Evolutionary conservation across 345 rosid genomes (phyloP).

Genomic region (Brassica carinata): DNA sequence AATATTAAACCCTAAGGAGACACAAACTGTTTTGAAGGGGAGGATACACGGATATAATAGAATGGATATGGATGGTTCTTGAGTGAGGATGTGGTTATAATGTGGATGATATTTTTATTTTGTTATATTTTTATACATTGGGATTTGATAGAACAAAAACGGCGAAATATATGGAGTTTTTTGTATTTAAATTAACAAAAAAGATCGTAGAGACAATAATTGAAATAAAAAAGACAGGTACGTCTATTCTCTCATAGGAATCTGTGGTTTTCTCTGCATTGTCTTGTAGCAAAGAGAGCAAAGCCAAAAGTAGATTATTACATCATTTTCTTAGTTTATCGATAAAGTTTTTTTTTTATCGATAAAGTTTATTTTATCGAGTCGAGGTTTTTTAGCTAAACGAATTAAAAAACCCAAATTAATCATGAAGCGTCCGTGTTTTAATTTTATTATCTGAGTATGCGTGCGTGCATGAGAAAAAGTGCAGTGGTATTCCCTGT

Average conservation of each 20-base stretch:
- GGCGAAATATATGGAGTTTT: slow-evolving; percentile 33
- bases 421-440: slow-evolving; percentile 38
- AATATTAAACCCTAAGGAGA: slow-evolving; percentile 30
- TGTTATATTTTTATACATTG: slow-evolving; percentile 22
- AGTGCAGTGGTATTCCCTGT: slow-evolving; percentile 76
- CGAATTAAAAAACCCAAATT: not conserved
- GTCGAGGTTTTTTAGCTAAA: not conserved
- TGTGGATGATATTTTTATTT: slow-evolving; percentile 4
- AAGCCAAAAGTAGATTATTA: slow-evolving; percentile 37
- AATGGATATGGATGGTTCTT: slow-evolving; percentile 34
- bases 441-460: slow-evolving; percentile 34
- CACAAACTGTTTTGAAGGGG: slow-evolving; percentile 11
- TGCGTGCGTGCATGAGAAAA: slow-evolving; percentile 94
- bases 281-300: slow-evolving; percentile 45
- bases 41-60: slow-evolving; percentile 5
- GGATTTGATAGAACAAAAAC: slow-evolving; percentile 54
- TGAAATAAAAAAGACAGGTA: slow-evolving; percentile 39
- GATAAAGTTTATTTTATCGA: not conserved
- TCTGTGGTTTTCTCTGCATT: slow-evolving; percentile 46
- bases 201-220: slow-evolving; percentile 28
- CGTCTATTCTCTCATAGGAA: slow-evolving; percentile 46
- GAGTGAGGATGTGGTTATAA: slow-evolving; percentile 24
- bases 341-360: not conserved
- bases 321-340: slow-evolving; percentile 37
- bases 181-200: not conserved